Evolutionary conservation across 2,329 filamentous ascomycete genomes (phyloP).

Genomic region (Nigrograna mackinnonii): DNA sequence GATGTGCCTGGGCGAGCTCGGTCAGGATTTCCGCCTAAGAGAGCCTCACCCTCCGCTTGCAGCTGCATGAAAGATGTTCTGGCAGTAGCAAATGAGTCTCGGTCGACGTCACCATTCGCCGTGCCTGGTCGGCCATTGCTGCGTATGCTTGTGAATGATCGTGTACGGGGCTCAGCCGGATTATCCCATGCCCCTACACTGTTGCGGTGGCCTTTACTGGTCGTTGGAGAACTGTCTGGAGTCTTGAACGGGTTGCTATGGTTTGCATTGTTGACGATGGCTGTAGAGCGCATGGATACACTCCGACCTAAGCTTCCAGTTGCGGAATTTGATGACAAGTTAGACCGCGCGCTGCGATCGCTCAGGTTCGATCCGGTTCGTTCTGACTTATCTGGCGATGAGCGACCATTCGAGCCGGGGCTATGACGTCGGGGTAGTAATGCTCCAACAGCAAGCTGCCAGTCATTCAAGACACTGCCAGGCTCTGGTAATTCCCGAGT

Average conservation of each 20-base stretch:
- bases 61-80: conserved; percentile 53
- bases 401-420: conserved; percentile 33
- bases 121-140: conserved; percentile 29
- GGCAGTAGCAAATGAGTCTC: conserved; percentile 57
- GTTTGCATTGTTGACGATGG: conserved; percentile 36
- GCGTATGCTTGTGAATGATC: conserved; percentile 41
- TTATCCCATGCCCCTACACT: conserved; percentile 21
- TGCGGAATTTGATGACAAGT: conserved; percentile 46
- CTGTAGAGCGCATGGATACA: conserved; percentile 48
- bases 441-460: conserved; percentile 15
- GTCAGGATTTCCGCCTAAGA: conserved; percentile 51
- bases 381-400: conserved; percentile 57
- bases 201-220: conserved; percentile 16
- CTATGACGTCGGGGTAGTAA: conserved; percentile 15
- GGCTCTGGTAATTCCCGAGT: conserved; percentile 11
- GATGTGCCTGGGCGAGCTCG: conserved; percentile 31
- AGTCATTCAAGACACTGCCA: conserved; percentile 13
- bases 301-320: conserved; percentile 47
- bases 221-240: conserved; percentile 35
- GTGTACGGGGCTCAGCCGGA: conserved; percentile 23
- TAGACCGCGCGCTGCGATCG: conserved; percentile 52
- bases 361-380: conserved; percentile 61
- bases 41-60: conserved; percentile 55
- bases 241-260: conserved; percentile 35
- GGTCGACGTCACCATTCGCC: conserved; percentile 36